A percentile compares a stretch with the other conserved stretches of the same genome.
These are phyloP conservation scores for Jacaranda copaia DNA, from an alignment of 257 asterid species.

Conservation along the genomic window DNA sequence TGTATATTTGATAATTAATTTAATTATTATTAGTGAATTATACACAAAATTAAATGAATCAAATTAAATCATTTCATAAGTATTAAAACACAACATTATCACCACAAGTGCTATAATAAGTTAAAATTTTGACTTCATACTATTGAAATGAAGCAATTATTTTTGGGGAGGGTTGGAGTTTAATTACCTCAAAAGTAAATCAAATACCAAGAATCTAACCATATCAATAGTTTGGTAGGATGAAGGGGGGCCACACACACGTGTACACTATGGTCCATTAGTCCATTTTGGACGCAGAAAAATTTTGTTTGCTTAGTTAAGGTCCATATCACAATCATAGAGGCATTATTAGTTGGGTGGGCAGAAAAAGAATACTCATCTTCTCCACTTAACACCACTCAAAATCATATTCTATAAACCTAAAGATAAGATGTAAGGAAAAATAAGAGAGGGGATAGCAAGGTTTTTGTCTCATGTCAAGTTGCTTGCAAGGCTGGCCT, in stretches of 20 bases:
- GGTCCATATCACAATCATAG: constrained; percentile 67
- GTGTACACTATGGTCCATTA: constrained; percentile 28
- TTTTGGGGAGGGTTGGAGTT: not conserved
- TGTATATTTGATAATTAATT: too few species aligned
- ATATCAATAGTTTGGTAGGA: not conserved
- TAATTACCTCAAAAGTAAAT: not conserved
- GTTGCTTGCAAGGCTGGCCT: constrained; percentile 44
- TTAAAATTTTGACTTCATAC: not conserved
- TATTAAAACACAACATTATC: too few species aligned
- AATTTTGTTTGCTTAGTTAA: constrained; percentile 35
- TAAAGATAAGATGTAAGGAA: constrained; percentile 34
- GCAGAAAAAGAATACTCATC: constrained; percentile 37
- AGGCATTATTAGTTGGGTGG: constrained; percentile 61
- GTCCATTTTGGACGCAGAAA: not conserved
- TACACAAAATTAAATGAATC: too few species aligned
- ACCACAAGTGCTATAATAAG: too few species aligned
- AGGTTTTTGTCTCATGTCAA: constrained; percentile 58
- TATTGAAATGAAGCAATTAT: not conserved
- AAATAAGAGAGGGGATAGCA: constrained; percentile 27
- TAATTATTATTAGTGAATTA: too few species aligned
- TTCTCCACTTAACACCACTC: constrained; percentile 44
- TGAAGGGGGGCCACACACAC: constrained; percentile 24
- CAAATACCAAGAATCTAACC: not conserved
- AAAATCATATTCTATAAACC: constrained; percentile 17
- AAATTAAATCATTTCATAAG: too few species aligned